Conservation (phyloP, 306 rosid species). For the Myrica gale region DNA sequence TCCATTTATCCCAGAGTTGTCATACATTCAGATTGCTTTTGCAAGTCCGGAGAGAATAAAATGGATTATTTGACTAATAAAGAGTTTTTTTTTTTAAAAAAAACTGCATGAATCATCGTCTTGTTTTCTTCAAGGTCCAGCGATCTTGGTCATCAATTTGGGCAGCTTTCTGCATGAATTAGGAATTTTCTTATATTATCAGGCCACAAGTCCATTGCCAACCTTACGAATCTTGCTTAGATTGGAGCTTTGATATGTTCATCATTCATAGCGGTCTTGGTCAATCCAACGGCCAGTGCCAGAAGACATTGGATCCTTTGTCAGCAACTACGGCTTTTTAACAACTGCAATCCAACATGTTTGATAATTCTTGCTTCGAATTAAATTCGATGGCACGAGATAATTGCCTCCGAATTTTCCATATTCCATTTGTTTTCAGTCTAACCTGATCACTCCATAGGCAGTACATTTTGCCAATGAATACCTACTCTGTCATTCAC, state of each 20-base stretch:
- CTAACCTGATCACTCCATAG: too few relatives aligned
- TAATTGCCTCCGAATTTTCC: background rate
- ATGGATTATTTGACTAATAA: too few relatives aligned
- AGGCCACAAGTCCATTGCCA: background rate
- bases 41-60: too few relatives aligned
- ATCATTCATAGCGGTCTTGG: background rate
- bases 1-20: too few relatives aligned
- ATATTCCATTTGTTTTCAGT: background rate
- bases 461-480: background rate
- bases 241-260: background rate
- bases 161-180: background rate
- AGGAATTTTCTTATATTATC: too few relatives aligned
- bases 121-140: background rate
- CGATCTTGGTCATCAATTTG: background rate
- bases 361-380: background rate
- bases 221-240: background rate
- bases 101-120: background rate
- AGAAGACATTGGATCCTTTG: constrained; percentile 1
- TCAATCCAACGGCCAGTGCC: background rate
- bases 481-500: background rate
- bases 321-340: background rate
- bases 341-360: background rate
- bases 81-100: too few relatives aligned
- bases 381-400: background rate
- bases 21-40: too few relatives aligned